phyloP scores from a whole-genome alignment of 140 eudicot genomes.

The Erigeron philadelphicus region DNA sequence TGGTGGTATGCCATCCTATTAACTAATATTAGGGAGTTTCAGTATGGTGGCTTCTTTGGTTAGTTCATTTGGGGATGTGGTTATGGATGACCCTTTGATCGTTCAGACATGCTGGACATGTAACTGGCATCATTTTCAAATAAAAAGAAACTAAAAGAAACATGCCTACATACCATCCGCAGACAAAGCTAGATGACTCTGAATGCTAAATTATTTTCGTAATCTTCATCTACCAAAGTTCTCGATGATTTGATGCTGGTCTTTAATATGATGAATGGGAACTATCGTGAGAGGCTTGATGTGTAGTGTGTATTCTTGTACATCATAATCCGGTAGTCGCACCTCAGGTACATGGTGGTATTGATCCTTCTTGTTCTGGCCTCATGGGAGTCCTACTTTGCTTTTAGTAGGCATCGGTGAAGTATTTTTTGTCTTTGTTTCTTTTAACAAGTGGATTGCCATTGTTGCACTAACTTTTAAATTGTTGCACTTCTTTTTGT shows the following conservation, averaged over 20 bases:
- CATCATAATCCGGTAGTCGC: conserved; percentile 25
- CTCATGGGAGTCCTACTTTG: conserved; percentile 22
- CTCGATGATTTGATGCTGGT: conserved; percentile 32
- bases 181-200: conserved; percentile 22
- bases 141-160: conserved; percentile 2
- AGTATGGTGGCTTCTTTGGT: conserved; percentile 18
- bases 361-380: conserved; percentile 25
- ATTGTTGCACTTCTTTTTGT: conserved; percentile 10
- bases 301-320: conserved; percentile 24
- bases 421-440: conserved; percentile 12
- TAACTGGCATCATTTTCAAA: conserved; percentile 9
- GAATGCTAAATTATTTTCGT: conserved; percentile 29
- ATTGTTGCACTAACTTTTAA: conserved; percentile 21
- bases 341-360: conserved; percentile 31
- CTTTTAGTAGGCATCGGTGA: conserved; percentile 26
- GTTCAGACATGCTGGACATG: conserved; percentile 23
- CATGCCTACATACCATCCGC: neutral
- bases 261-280: conserved; percentile 29
- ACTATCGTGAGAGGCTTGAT: conserved; percentile 35
- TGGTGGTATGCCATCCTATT: conserved; percentile 15
- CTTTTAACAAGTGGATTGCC: conserved; percentile 22
- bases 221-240: conserved; percentile 49
- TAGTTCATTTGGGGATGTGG: conserved; percentile 21
- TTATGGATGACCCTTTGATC: conserved; percentile 17
- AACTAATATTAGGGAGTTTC: conserved; percentile 18